phyloP scores from a whole-genome alignment of 345 rosid species.

The Populus alba region DNA sequence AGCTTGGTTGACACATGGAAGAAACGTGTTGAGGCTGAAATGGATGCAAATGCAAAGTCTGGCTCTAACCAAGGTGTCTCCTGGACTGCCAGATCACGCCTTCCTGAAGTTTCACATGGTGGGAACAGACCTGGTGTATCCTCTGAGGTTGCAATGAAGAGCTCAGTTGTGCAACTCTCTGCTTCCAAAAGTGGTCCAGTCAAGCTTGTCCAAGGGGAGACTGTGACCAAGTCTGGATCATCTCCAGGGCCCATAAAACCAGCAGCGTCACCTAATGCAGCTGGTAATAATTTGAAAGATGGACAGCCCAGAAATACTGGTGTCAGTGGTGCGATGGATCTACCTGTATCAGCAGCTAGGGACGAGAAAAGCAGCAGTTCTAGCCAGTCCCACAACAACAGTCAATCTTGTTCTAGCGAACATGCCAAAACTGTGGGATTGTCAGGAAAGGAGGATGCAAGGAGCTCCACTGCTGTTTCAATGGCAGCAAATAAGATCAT shows the following conservation, averaged over 20 bases:
- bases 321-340: slow-evolving; percentile 37
- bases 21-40: slow-evolving; percentile 92
- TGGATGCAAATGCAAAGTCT: slow-evolving; percentile 60
- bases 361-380: slow-evolving; percentile 85
- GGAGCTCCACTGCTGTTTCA: slow-evolving; percentile 61
- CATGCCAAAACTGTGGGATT: slow-evolving; percentile 53
- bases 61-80: slow-evolving; percentile 52
- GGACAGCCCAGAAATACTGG: slow-evolving; percentile 43
- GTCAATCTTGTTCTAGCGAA: slow-evolving; percentile 69
- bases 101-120: slow-evolving; percentile 56
- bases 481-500: slow-evolving; percentile 37
- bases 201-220: slow-evolving; percentile 55
- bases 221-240: slow-evolving; percentile 43
- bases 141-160: slow-evolving; percentile 56
- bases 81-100: slow-evolving; percentile 62
- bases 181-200: slow-evolving; percentile 54
- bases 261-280: slow-evolving; percentile 43
- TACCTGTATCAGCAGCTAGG: slow-evolving; percentile 40
- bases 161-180: slow-evolving; percentile 53
- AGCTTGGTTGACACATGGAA: slow-evolving; percentile 94
- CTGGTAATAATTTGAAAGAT: slow-evolving; percentile 46
- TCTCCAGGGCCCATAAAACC: slow-evolving; percentile 59
- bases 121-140: slow-evolving; percentile 57
- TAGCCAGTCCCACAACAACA: slow-evolving; percentile 77
- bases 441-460: slow-evolving; percentile 60